Base-by-base conservation (phyloP, 495 filamentous ascomycete species). In the Bacidia gigantensis region DNA sequence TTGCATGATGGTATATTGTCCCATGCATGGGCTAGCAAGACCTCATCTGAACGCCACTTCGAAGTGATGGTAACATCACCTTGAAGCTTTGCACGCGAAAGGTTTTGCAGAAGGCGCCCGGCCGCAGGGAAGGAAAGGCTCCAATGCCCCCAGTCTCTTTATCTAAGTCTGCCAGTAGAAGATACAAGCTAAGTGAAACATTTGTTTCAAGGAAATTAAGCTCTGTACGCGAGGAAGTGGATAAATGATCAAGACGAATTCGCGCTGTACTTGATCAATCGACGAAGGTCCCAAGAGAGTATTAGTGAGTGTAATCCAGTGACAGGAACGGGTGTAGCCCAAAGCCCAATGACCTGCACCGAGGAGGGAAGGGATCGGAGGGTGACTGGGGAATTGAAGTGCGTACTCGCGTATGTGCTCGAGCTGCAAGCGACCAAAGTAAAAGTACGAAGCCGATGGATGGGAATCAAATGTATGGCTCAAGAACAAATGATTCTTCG, bases 1-100 rank as follows among this genome's bases (percentile, higher is more conserved):
- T 11, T 58, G 53, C 59, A 61, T 61, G 10, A 26, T 42, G 11
- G n/a, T 29, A 26, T 47, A 35, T 20, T 46, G 5, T 12, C 29
- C 22, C 14, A 49, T 20, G 12, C 25, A 55, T 24, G 21, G 26
- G n/a, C 3, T 21, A 35, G 14, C n/a, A n/a, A n/a, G n/a, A n/a
- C n/a, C n/a, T n/a, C n/a, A n/a, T n/a, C n/a, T n/a, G n/a, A n/a
- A n/a, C n/a, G n/a, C n/a, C n/a, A n/a, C n/a, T n/a, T n/a, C n/a
- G n/a, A n/a, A n/a, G n/a, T n/a, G n/a, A n/a, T n/a, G n/a, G n/a
- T n/a, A n/a, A n/a, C n/a, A n/a, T n/a, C n/a, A n/a, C n/a, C n/a
- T n/a, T n/a, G n/a, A n/a, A n/a, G n/a, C n/a, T n/a, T n/a, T n/a
- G n/a, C n/a, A n/a, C n/a, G n/a, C n/a, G n/a, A n/a, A n/a, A n/a